These are phyloP conservation scores for Martiniozyma asiatica DNA, from an alignment of 1,139 yeast genomes.

Conservation along the genomic window DNA sequence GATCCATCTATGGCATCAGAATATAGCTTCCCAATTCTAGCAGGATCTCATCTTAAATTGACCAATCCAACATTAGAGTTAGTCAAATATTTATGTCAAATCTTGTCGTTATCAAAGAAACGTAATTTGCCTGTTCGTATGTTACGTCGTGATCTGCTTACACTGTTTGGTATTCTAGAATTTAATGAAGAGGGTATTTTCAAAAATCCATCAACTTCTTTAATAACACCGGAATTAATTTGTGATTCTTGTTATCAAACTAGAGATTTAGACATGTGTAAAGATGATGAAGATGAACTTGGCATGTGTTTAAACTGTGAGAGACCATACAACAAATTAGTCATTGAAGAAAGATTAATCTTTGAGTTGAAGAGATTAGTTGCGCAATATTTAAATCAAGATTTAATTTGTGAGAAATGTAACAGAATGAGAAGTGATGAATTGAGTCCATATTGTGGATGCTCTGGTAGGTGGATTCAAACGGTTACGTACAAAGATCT, in stretches of 20 bases:
- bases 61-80: conserved; percentile 70
- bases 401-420: conserved; percentile 71
- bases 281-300: conserved; percentile 36
- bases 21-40: conserved; percentile 58
- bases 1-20: conserved; percentile 54
- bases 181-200: conserved; percentile 73
- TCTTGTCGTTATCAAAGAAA: conserved; percentile 53
- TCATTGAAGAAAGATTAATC: conserved; percentile 70
- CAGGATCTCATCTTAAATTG: conserved; percentile 54
- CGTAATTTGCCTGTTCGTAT: conserved; percentile 63
- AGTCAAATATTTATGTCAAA: conserved; percentile 64
- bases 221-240: conserved; percentile 53
- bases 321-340: conserved; percentile 49
- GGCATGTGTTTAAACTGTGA: conserved; percentile 69
- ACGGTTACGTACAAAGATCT: conserved; percentile 39
- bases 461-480: conserved; percentile 80
- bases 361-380: conserved; percentile 45
- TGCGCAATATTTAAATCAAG: conserved; percentile 65
- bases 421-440: conserved; percentile 53
- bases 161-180: conserved; percentile 68
- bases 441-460: conserved; percentile 65
- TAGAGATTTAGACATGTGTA: conserved; percentile 74
- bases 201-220: conserved; percentile 60
- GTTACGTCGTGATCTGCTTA: conserved; percentile 61
- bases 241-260: conserved; percentile 73